These are phyloP conservation scores for Prunus kanzakura DNA, from an alignment of 306 rosid species.

Conservation along the genomic window DNA sequence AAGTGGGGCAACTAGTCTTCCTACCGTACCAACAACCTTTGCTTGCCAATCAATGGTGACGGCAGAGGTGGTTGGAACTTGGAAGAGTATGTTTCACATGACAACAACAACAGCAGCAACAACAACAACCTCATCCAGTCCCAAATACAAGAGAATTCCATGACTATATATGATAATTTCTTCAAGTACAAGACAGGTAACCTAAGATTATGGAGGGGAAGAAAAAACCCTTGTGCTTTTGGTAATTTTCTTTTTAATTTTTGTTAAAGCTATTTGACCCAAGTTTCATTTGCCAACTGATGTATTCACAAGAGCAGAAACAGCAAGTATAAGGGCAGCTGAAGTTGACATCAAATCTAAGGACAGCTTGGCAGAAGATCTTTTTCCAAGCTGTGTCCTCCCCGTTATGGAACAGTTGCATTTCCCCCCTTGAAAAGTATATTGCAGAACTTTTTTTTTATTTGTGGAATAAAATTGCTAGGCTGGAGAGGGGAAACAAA, in stretches of 20 bases:
- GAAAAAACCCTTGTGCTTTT: too few relatives aligned
- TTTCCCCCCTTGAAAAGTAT: not conserved
- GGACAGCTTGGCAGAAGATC: not conserved
- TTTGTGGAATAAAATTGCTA: not conserved
- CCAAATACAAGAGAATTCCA: not conserved
- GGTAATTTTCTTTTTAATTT: too few relatives aligned
- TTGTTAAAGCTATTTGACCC: too few relatives aligned
- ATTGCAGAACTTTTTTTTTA: not conserved
- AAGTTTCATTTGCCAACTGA: too few relatives aligned
- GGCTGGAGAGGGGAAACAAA: not conserved
- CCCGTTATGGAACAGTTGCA: not conserved
- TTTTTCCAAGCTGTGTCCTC: not conserved
- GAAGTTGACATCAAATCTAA: not conserved
- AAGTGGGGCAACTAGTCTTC: not conserved
- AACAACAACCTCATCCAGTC: not conserved
- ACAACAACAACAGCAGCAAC: not conserved
- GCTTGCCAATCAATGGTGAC: not conserved
- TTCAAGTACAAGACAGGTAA: not conserved
- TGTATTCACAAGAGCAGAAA: too few relatives aligned
- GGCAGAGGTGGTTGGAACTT: not conserved
- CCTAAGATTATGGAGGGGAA: not conserved
- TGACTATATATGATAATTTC: not conserved
- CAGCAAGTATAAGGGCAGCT: too few relatives aligned
- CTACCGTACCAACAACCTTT: not conserved
- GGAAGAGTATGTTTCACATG: not conserved